A percentile compares a stretch with the other conserved stretches of the same genome.
Conservation (phyloP, 2,329 filamentous ascomycete species). For the Trichoderma cornu-damae region DNA sequence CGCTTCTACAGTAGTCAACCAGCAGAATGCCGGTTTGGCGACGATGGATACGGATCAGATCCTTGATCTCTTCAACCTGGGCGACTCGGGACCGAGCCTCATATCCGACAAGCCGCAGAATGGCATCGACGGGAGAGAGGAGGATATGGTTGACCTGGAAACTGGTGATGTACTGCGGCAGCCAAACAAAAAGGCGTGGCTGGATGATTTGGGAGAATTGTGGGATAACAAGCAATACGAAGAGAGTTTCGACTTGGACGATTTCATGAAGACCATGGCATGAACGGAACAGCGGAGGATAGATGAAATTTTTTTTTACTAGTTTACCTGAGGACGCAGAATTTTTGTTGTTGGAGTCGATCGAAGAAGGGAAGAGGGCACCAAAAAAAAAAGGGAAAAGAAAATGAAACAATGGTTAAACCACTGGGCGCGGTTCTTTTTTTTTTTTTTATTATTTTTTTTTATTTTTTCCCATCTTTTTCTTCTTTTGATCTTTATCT, state of each 20-base stretch:
- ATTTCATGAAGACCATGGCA: constrained; percentile 92
- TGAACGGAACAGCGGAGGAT: constrained; percentile 25
- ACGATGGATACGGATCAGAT: constrained; percentile 99
- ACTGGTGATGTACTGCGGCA: constrained; percentile 88
- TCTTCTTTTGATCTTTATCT: neutral
- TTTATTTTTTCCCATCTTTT: neutral
- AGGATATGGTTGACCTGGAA: constrained; percentile 89
- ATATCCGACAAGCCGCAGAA: constrained; percentile 57
- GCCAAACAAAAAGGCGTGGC: constrained; percentile 92
- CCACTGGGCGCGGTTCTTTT: neutral
- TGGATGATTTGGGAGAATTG: constrained; percentile 90
- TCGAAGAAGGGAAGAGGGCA: neutral
- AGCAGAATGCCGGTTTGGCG: constrained; percentile 89
- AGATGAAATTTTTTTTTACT: neutral
- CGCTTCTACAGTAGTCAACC: constrained; percentile 95
- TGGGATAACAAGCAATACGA: constrained; percentile 99
- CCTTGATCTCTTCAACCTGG: constrained; percentile 89
- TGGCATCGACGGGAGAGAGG: constrained; percentile 58
- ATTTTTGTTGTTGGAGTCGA: too few relatives aligned
- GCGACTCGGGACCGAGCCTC: constrained; percentile 66
- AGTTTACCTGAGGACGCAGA: too few relatives aligned
- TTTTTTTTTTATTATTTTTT: neutral
- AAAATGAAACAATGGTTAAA: neutral
- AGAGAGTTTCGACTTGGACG: constrained; percentile 94
- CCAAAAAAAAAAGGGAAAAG: neutral